Conservation (phyloP, 1,284 basidiomycete genomes). For the Tausonia pullulans region DNA sequence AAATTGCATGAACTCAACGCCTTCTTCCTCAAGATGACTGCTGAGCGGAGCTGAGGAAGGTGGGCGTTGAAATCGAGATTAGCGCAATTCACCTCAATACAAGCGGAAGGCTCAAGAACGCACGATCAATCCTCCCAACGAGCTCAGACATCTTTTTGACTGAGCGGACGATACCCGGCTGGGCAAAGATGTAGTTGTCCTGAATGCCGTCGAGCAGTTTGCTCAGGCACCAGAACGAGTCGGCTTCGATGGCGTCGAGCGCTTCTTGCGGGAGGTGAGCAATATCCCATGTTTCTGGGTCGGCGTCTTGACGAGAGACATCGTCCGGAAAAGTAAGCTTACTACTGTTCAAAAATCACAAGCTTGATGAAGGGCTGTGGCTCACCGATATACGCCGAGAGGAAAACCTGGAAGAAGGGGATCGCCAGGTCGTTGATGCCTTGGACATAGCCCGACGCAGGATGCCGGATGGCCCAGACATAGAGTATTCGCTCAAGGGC, state of each 20-base stretch:
- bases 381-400: conserved; percentile 78
- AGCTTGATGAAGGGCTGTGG: neutral
- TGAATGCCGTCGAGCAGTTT: conserved; percentile 89
- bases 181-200: conserved; percentile 90
- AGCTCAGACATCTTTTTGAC: conserved; percentile 86
- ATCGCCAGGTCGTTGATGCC: conserved; percentile 95
- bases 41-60: conserved; percentile 54
- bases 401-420: conserved; percentile 88
- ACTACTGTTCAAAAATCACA: no score
- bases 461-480: conserved; percentile 95
- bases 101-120: conserved; percentile 21
- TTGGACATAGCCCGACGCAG: conserved; percentile 91
- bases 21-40: conserved; percentile 70
- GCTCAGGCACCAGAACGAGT: conserved; percentile 93
- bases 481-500: conserved; percentile 86
- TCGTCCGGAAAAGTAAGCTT: neutral
- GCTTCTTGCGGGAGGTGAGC: conserved; percentile 55
- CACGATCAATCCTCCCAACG: conserved; percentile 81
- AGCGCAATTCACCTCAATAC: neutral
- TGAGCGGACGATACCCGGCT: conserved; percentile 86
- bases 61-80: neutral
- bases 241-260: conserved; percentile 78
- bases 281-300: conserved; percentile 78
- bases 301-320: conserved; percentile 47
- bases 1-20: conserved; percentile 97